These are phyloP conservation scores for Oryza meyeriana DNA, from an alignment of 176 grass and related monocot species.

Conservation along the genomic window DNA sequence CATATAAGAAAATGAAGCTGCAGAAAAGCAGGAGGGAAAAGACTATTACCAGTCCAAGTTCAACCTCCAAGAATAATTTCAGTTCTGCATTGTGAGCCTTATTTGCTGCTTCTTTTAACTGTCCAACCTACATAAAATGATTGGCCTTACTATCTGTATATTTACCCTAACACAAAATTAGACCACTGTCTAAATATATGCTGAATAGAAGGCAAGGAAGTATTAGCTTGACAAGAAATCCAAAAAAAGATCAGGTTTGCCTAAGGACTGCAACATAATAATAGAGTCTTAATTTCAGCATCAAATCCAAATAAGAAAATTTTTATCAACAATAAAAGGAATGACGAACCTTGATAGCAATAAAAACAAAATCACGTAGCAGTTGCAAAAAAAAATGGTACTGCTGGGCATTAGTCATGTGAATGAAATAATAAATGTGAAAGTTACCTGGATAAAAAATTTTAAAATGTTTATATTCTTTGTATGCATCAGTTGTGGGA, in stretches of 20 bases:
- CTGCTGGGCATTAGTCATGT: background rate
- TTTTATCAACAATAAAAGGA: background rate
- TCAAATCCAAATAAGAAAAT: background rate
- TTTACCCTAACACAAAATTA: conserved; percentile 13
- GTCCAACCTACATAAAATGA: conserved; percentile 69
- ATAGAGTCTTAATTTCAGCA: background rate
- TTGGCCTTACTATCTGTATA: conserved; percentile 15
- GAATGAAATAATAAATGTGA: background rate
- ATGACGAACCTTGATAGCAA: background rate
- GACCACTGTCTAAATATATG: conserved; percentile 11
- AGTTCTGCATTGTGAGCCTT: conserved; percentile 79
- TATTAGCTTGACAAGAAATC: conserved; percentile 19
- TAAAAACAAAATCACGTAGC: background rate
- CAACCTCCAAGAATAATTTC: conserved; percentile 87
- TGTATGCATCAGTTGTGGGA: background rate
- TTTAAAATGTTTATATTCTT: background rate
- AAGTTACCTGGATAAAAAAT: background rate
- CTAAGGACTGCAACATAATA: background rate
- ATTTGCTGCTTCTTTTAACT: conserved; percentile 75
- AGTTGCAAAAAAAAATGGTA: background rate
- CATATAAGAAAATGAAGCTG: background rate
- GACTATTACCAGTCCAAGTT: conserved; percentile 60
- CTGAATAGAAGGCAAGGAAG: background rate
- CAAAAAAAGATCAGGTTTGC: background rate
- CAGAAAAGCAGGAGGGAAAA: conserved; percentile 10